phyloP scores from a whole-genome alignment of 805 yeast genomes.

The Starmerella cellae region DNA sequence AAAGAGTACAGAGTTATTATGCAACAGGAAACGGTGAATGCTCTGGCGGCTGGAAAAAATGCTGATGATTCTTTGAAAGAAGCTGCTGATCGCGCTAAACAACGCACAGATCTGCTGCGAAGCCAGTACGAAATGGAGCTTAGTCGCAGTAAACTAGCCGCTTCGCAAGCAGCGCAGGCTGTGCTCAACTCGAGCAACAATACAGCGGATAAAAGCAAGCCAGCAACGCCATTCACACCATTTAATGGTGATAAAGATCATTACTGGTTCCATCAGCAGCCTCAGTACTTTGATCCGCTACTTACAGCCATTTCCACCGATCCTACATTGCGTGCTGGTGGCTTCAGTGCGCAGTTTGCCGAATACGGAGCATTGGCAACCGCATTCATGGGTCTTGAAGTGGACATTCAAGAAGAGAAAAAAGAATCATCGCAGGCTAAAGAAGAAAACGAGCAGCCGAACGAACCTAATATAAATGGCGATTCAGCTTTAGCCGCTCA shows the following conservation, averaged over 20 bases:
- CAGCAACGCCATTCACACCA: constrained; percentile 69
- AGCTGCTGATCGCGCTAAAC: constrained; percentile 41
- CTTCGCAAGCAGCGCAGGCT: constrained; percentile 22
- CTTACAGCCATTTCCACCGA: constrained; percentile 36
- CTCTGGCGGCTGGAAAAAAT: constrained; percentile 35
- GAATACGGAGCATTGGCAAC: constrained; percentile 68
- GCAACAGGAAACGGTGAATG: constrained; percentile 44
- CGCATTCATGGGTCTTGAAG: constrained; percentile 82
- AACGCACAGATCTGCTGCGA: constrained; percentile 52
- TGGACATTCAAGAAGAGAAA: constrained; percentile 55
- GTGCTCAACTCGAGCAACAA: constrained; percentile 13
- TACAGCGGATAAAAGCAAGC: constrained; percentile 4
- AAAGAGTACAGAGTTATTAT: constrained; percentile 31
- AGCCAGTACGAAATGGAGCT: constrained; percentile 38
- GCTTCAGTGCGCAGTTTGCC: constrained; percentile 59
- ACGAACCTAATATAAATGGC: no score
- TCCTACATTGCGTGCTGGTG: constrained; percentile 67
- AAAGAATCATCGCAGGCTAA: no score
- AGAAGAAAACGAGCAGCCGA: no score
- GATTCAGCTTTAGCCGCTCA: no score
- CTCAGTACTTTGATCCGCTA: constrained; percentile 50
- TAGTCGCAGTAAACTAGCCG: constrained; percentile 22
- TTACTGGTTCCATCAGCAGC: constrained; percentile 38
- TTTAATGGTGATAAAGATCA: constrained; percentile 72
- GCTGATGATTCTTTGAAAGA: constrained; percentile 40